Evolutionary conservation across 371 early-diverging fungal species (phyloP).

Genomic region (Capillidium rhysosporum): DNA sequence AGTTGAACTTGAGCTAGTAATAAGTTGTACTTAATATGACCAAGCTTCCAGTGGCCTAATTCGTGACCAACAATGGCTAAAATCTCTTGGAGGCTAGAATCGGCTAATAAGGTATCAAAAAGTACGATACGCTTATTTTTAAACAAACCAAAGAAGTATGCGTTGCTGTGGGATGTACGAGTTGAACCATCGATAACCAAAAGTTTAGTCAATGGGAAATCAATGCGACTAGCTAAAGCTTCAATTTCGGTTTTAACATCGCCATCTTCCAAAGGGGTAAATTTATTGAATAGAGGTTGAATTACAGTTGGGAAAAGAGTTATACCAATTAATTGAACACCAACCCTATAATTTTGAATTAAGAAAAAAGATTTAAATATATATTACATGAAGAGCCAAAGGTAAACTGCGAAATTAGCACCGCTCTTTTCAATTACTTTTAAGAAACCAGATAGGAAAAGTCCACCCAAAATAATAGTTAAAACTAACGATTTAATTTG

Average conservation of each 20-base stretch:
- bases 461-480: slow-evolving; percentile 46
- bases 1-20: slow-evolving; percentile 50
- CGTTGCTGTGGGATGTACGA: slow-evolving; percentile 89
- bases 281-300: slow-evolving; percentile 96
- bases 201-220: slow-evolving; percentile 87
- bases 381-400: slow-evolving; percentile 68
- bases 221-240: slow-evolving; percentile 60
- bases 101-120: slow-evolving; percentile 86
- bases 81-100: slow-evolving; percentile 67
- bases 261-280: slow-evolving; percentile 74
- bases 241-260: slow-evolving; percentile 69
- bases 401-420: slow-evolving; percentile 66
- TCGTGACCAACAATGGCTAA: slow-evolving; percentile 92
- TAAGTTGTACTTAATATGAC: slow-evolving; percentile 64
- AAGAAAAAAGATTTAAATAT: slow-evolving; percentile 4
- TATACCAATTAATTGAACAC: slow-evolving; percentile 75
- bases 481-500: slow-evolving; percentile 49
- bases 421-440: slow-evolving; percentile 67
- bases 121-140: slow-evolving; percentile 95
- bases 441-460: slow-evolving; percentile 62
- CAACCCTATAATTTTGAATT: slow-evolving; percentile 28
- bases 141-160: slow-evolving; percentile 93
- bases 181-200: slow-evolving; percentile 93
- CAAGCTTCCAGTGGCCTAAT: slow-evolving; percentile 90
- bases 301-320: slow-evolving; percentile 88